Evolutionary conservation across 2,329 filamentous ascomycete species (phyloP).

Genomic region (Cryphonectria naterciae): DNA sequence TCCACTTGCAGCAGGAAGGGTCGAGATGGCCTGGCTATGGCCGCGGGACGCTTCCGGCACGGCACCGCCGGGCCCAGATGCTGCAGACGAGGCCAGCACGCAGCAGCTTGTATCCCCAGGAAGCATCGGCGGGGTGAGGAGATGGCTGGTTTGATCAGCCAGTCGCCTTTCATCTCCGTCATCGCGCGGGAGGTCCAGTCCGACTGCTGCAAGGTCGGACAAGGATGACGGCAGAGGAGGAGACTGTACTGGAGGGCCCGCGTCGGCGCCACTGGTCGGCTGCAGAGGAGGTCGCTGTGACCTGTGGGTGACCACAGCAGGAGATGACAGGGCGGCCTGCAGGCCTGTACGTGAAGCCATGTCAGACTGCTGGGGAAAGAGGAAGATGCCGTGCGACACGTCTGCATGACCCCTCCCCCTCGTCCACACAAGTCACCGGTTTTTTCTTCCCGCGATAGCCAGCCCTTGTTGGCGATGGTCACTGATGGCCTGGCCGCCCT

Average conservation of each 20-base stretch:
- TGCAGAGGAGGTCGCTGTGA: background rate
- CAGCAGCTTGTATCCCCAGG: constrained; percentile 5
- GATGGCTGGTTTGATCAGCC: constrained; percentile 33
- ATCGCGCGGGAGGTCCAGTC: constrained; percentile 22
- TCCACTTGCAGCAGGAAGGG: constrained; percentile 23
- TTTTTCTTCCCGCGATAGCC: constrained; percentile 2
- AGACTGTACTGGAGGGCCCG: constrained; percentile 4
- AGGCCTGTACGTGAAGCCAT: constrained; percentile 1
- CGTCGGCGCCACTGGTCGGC: constrained; percentile 7
- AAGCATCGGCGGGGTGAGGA: constrained; percentile 31
- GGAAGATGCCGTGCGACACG: background rate
- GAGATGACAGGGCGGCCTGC: background rate
- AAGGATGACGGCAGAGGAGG: constrained; percentile 9
- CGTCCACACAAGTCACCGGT: background rate
- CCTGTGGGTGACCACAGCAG: background rate
- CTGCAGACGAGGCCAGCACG: constrained; percentile 6
- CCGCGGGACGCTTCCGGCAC: constrained; percentile 11
- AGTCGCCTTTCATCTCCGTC: constrained; percentile 31
- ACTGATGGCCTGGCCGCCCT: background rate
- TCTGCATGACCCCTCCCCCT: background rate
- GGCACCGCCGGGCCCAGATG: constrained; percentile 7
- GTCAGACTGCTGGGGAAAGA: background rate
- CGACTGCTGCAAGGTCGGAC: constrained; percentile 19
- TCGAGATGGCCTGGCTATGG: constrained; percentile 17
- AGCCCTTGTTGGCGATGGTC: background rate